Evolutionary conservation across 2,329 filamentous ascomycete species (phyloP).

Genomic region (Aspergillus sp.): DNA sequence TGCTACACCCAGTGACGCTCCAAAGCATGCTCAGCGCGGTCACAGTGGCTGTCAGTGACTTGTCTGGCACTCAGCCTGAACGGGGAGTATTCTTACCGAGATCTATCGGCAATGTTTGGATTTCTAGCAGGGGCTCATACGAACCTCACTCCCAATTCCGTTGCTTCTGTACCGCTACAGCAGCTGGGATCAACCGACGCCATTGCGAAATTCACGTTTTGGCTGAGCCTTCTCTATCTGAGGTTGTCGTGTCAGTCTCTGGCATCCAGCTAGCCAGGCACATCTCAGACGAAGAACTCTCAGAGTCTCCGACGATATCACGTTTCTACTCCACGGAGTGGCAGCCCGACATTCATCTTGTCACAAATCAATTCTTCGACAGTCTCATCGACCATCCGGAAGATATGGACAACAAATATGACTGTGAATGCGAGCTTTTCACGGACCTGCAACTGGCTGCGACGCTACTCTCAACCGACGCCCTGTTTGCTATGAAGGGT

Average conservation of each 20-base stretch:
- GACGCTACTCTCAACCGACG: constrained; percentile 28
- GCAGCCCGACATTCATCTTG: constrained; percentile 17
- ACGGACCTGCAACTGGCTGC: constrained; percentile 27
- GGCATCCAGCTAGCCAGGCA: background rate
- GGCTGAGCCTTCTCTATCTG: background rate
- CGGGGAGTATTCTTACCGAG: constrained; percentile 4
- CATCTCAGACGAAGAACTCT: background rate
- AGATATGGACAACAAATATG: constrained; percentile 2
- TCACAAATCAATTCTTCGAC: background rate
- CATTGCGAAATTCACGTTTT: background rate
- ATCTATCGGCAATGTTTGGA: background rate
- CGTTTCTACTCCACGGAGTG: constrained; percentile 19
- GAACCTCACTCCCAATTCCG: background rate
- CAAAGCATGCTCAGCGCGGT: constrained; percentile 33
- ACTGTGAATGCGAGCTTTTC: constrained; percentile 15
- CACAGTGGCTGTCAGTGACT: constrained; percentile 24
- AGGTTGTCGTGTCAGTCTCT: background rate
- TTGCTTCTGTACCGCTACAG: background rate
- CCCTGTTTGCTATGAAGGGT: constrained; percentile 18
- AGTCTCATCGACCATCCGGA: background rate
- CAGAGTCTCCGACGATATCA: background rate
- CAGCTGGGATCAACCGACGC: background rate
- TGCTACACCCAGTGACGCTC: constrained; percentile 37
- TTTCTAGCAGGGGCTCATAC: background rate
- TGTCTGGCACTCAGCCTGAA: background rate